Evolutionary conservation across 768 basidiomycete genomes (phyloP).

Genomic region (Suillus hirtellus): DNA sequence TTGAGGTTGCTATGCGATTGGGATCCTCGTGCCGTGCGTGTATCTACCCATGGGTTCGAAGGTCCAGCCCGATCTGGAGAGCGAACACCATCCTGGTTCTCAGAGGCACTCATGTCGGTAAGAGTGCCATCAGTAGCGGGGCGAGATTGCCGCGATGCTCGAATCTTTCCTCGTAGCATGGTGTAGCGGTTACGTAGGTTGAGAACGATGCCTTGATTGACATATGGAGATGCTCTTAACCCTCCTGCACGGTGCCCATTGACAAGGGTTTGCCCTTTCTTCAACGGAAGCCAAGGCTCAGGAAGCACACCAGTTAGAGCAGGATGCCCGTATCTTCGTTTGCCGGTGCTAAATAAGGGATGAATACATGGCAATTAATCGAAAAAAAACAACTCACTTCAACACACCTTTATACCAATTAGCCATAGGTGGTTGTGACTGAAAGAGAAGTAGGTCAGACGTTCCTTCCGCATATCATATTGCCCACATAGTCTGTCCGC

Average conservation of each 20-base stretch:
- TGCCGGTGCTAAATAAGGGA: slow-evolving; percentile 68
- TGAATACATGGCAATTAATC: slow-evolving; percentile 11
- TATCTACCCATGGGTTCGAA: slow-evolving; percentile 68
- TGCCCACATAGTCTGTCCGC: slow-evolving; percentile 79
- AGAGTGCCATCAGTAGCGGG: slow-evolving; percentile 11
- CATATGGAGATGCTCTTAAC: slow-evolving; percentile 39
- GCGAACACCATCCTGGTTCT: not conserved
- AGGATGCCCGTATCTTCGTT: slow-evolving; percentile 92
- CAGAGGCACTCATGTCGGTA: slow-evolving; percentile 11
- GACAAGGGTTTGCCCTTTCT: slow-evolving; percentile 75
- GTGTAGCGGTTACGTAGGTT: slow-evolving; percentile 77
- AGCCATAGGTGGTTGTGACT: slow-evolving; percentile 97
- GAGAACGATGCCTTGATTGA: slow-evolving; percentile 72
- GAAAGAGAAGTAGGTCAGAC: not conserved
- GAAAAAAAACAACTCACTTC: slow-evolving; percentile 52
- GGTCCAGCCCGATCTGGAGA: slow-evolving; percentile 25
- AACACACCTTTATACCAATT: slow-evolving; percentile 93
- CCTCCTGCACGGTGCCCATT: slow-evolving; percentile 45
- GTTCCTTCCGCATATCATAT: not conserved
- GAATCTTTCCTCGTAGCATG: slow-evolving; percentile 40
- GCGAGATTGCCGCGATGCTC: slow-evolving; percentile 15
- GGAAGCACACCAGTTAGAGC: slow-evolving; percentile 93
- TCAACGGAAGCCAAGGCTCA: slow-evolving; percentile 91
- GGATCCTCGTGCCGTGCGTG: slow-evolving; percentile 29
- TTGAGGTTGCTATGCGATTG: slow-evolving; percentile 32